These are phyloP conservation scores for Heracleum sosnowskyi DNA, from an alignment of 129 eudicot species.

Conservation along the genomic window DNA sequence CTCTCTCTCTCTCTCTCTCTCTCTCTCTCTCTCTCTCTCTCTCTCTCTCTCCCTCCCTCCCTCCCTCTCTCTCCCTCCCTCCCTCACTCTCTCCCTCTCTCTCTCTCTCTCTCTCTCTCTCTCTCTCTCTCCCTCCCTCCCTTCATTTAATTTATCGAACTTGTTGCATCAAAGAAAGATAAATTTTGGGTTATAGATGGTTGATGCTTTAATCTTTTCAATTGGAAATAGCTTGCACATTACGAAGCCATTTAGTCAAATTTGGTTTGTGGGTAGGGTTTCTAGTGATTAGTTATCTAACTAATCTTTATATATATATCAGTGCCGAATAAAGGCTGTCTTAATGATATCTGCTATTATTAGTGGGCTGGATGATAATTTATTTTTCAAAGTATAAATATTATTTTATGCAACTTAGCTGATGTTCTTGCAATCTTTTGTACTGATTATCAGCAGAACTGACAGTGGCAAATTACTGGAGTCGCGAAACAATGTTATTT, in stretches of 20 bases:
- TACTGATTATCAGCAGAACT: slow-evolving; percentile 16
- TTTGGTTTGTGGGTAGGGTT: neutral
- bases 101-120: too few species aligned
- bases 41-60: too few species aligned
- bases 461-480: slow-evolving; percentile 19
- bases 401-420: neutral
- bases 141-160: too few species aligned
- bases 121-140: neutral
- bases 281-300: neutral
- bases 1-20: too few species aligned
- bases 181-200: neutral
- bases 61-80: too few species aligned
- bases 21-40: too few species aligned
- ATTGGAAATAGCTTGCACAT: neutral
- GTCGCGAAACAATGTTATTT: slow-evolving; percentile 15
- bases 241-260: neutral
- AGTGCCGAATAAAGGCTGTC: neutral
- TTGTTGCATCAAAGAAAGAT: neutral
- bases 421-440: neutral
- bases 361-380: neutral
- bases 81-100: too few species aligned
- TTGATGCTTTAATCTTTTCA: neutral
- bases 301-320: too few species aligned
- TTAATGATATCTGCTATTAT: neutral
- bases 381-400: neutral